Percentiles rank a stretch among this genome's conserved stretches.
phyloP scores from a whole-genome alignment of 2,329 filamentous ascomycete genomes.

The Cylindrodendrum hubeiense region DNA sequence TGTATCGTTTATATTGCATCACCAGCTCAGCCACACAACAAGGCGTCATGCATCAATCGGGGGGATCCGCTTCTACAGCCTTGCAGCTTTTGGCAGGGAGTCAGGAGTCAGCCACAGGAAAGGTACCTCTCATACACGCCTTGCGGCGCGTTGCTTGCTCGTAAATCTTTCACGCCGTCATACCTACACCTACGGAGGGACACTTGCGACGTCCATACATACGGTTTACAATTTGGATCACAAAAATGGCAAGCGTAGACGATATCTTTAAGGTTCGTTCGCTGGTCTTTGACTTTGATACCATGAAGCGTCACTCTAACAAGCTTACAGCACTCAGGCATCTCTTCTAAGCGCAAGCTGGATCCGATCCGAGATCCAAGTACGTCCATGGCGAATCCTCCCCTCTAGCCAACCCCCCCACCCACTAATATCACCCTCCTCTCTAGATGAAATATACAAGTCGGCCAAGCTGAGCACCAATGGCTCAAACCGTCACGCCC shows the following conservation, averaged over 20 bases:
- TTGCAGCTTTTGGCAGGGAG: conserved; percentile 1
- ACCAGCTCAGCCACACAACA: neutral
- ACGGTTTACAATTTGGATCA: neutral
- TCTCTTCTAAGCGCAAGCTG: conserved; percentile 72
- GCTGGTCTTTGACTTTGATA: neutral
- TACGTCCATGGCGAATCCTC: conserved; percentile 52
- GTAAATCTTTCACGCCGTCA: neutral
- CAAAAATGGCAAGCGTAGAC: conserved; percentile 67
- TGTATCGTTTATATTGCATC: conserved; percentile 5
- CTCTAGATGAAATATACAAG: conserved; percentile 72
- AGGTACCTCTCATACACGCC: conserved; percentile 1
- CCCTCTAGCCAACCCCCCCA: neutral
- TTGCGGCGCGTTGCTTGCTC: conserved; percentile 2
- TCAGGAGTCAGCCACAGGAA: neutral
- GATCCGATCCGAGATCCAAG: conserved; percentile 73
- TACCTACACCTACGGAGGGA: neutral
- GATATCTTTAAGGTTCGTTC: conserved; percentile 66
- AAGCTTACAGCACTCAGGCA: conserved; percentile 50
- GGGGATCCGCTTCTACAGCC: neutral
- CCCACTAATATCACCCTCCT: conserved; percentile 5
- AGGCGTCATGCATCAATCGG: conserved; percentile 8
- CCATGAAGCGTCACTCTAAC: conserved; percentile 26
- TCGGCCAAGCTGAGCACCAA: conserved; percentile 65
- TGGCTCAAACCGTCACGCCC: conserved; percentile 58
- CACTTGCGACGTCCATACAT: neutral